These are phyloP conservation scores for Lactifluus hygrophoroides DNA, from an alignment of 768 basidiomycete species.

Conservation along the genomic window DNA sequence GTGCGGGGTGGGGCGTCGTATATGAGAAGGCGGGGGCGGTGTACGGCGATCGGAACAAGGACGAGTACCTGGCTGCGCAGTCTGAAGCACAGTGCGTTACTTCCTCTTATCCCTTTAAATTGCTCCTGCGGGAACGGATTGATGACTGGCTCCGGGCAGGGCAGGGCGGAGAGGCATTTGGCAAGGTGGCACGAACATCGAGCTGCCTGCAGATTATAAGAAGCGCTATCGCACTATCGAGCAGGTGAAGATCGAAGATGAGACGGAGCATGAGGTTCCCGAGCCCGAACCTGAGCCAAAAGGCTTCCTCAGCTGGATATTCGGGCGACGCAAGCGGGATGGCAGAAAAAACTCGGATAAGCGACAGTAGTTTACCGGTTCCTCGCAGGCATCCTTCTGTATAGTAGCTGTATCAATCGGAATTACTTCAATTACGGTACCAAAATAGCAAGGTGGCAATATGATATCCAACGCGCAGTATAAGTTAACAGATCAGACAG, in stretches of 20 bases:
- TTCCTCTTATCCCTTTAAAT: background rate
- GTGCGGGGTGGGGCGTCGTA: constrained; percentile 63
- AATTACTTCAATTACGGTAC: background rate
- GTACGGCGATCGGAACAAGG: constrained; percentile 64
- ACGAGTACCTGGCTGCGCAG: constrained; percentile 53
- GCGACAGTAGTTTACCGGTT: background rate
- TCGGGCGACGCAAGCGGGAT: background rate
- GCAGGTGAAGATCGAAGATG: background rate
- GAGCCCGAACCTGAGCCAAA: background rate
- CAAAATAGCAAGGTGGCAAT: background rate
- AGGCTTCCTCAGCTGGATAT: background rate
- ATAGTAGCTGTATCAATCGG: background rate
- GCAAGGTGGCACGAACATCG: constrained; percentile 26
- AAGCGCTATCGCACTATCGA: constrained; percentile 22
- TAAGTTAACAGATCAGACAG: background rate
- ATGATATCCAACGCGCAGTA: background rate
- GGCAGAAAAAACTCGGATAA: background rate
- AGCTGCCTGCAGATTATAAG: constrained; percentile 40
- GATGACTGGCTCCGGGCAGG: background rate
- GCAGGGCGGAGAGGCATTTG: constrained; percentile 34
- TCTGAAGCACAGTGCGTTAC: constrained; percentile 52
- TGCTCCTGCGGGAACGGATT: background rate
- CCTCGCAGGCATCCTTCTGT: background rate
- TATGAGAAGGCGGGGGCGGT: constrained; percentile 76
- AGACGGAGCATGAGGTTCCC: background rate